These are phyloP conservation scores for Phytomonas sp. DNA, from an alignment of 208 protist genomes.

Conservation along the genomic window DNA sequence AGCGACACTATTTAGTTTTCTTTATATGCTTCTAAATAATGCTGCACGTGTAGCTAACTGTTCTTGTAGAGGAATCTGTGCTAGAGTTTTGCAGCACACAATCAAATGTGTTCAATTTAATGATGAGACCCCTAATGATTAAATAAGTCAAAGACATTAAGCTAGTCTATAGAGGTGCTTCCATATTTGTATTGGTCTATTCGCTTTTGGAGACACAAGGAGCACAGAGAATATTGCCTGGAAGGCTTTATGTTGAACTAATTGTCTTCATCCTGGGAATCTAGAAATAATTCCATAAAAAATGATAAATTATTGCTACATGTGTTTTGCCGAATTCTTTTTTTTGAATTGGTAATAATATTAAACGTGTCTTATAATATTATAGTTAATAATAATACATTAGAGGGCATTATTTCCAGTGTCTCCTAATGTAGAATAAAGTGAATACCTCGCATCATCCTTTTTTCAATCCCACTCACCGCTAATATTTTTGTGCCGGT, in stretches of 20 bases:
- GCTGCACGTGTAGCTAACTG: background rate
- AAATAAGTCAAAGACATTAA: background rate
- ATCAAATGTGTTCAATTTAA: background rate
- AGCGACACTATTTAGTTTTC: background rate
- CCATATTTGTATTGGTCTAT: background rate
- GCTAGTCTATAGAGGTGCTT: background rate
- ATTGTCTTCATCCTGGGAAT: background rate
- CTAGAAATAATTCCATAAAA: background rate
- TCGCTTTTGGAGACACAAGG: background rate
- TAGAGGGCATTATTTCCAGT: background rate
- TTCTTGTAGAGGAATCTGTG: background rate
- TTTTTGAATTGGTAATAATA: background rate
- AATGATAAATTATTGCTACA: background rate
- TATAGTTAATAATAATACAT: background rate
- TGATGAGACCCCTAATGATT: background rate
- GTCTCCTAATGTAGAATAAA: background rate
- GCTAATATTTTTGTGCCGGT: constrained; percentile 78
- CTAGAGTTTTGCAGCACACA: background rate
- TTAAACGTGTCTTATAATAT: background rate
- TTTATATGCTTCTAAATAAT: background rate
- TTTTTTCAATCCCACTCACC: constrained; percentile 58
- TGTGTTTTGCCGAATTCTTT: background rate
- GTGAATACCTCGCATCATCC: background rate
- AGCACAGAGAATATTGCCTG: background rate
- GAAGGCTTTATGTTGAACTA: background rate